Evolutionary conservation across 1,139 yeast genomes (phyloP), one percentile per base, ranked within the genome.

Genomic region (Debaryomycetaceae sp.): DNA sequence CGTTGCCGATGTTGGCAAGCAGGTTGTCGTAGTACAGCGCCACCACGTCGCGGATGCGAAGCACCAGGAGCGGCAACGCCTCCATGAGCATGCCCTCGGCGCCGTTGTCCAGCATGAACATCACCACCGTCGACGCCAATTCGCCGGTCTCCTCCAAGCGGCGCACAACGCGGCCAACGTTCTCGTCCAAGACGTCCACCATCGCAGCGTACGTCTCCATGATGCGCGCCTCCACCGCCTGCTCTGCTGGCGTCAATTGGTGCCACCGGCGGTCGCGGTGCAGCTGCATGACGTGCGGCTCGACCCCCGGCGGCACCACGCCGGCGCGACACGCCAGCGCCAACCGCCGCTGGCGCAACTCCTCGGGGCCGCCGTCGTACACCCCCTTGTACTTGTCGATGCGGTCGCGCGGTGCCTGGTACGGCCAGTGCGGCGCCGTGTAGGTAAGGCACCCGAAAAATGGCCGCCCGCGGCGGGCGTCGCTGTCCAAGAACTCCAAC

Each of bases 341-440:
- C 30, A 74, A 48, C 34, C 80, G 53, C 32, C 48, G 36, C 19
- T 43, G 43, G 31, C 79, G 49, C 31, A 73, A 50, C 4, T 42
- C 60, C 14, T 54, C 63, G 1, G 79, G 78, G 2, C 80, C 79
- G 9, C 51, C 56, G 40, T 69, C 66, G 43, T 74, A 73, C 8
- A 49, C 42, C 2, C 78, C 79, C 31, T 56, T 54, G 48, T 75
- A 75, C 39, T 72, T 72, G 3, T 51, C 58, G 34, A 71, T 60
- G 14, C 57, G 44, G 5, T 69, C 69, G 27, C 51, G 49, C 2
- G 77, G 78, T 0, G 80, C 80, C 49, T 74, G 80, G 37, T 64
- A 61, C 5, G 80, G 80, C 80, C 80, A 75, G 45, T 74, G 80
- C 2, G 80, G 80, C 1, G 80, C 79, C 4, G 78, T 72, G 39